Evolutionary conservation across 1,284 basidiomycete species (phyloP).

Genomic region (Sporisorium iseilematis-ciliati): DNA sequence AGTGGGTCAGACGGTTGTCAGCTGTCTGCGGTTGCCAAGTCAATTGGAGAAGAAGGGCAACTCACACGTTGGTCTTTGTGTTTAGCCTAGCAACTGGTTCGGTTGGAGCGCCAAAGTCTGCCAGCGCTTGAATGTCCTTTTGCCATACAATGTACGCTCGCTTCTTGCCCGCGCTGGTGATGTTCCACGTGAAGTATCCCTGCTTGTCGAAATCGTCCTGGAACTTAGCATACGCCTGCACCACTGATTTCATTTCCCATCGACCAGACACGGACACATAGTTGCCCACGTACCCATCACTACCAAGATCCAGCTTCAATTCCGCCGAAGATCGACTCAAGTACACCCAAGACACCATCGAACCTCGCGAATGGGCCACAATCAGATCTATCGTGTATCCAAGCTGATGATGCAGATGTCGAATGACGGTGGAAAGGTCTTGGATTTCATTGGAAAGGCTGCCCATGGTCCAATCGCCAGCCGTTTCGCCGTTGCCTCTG

Average conservation of each 20-base stretch:
- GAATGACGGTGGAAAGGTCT: slow-evolving; percentile 38
- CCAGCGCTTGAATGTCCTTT: slow-evolving; percentile 37
- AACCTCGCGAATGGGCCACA: slow-evolving; percentile 34
- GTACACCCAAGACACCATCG: slow-evolving; percentile 38
- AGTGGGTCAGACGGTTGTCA: background rate
- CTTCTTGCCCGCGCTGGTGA: slow-evolving; percentile 49
- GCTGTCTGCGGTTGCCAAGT: background rate
- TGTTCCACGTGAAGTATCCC: slow-evolving; percentile 52
- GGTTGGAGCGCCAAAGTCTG: slow-evolving; percentile 18
- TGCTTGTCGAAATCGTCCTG: slow-evolving; percentile 29
- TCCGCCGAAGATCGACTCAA: slow-evolving; percentile 13
- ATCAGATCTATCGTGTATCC: slow-evolving; percentile 28
- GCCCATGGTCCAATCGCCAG: slow-evolving; percentile 32
- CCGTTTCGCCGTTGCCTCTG: slow-evolving; percentile 69
- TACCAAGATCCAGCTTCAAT: slow-evolving; percentile 8
- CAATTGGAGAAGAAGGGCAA: background rate
- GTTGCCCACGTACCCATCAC: slow-evolving; percentile 12
- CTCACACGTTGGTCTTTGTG: slow-evolving; percentile 32
- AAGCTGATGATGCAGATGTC: slow-evolving; percentile 8
- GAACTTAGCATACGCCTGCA: slow-evolving; percentile 22
- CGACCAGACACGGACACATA: slow-evolving; percentile 22
- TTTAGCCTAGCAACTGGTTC: slow-evolving; percentile 24
- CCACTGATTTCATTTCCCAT: slow-evolving; percentile 19
- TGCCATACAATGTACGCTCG: slow-evolving; percentile 37
- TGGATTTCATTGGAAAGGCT: slow-evolving; percentile 29